Evolutionary conservation across 148 eudicot species (phyloP).

Genomic region (Rhododendron molle): DNA sequence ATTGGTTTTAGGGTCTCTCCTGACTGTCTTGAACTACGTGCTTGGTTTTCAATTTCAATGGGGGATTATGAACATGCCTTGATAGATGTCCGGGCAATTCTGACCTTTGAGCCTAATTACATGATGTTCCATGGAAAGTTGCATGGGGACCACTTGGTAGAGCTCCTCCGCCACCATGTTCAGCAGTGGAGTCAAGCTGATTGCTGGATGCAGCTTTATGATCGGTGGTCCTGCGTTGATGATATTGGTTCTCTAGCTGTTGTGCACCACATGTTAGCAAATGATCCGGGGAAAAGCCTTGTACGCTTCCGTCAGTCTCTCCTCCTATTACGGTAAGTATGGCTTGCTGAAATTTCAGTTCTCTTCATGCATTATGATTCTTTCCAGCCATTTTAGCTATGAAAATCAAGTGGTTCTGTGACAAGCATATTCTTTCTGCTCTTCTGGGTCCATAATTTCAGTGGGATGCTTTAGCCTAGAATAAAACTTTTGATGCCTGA

Average conservation of each 20-base stretch:
- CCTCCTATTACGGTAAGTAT: slow-evolving; percentile 67
- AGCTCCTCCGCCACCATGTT: slow-evolving; percentile 51
- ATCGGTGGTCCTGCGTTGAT: slow-evolving; percentile 87
- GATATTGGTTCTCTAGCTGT: slow-evolving; percentile 89
- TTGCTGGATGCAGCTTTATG: slow-evolving; percentile 88
- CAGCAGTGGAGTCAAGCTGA: slow-evolving; percentile 81
- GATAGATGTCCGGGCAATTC: slow-evolving; percentile 60
- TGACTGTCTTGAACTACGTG: slow-evolving; percentile 83
- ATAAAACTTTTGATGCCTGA: background rate
- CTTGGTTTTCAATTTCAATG: slow-evolving; percentile 65
- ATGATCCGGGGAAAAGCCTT: slow-evolving; percentile 83
- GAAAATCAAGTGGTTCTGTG: background rate
- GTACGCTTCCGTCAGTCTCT: slow-evolving; percentile 78
- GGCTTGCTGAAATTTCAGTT: background rate
- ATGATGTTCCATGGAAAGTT: slow-evolving; percentile 73
- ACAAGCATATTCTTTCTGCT: slow-evolving; percentile 1
- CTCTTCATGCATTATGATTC: background rate
- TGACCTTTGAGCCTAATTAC: slow-evolving; percentile 67
- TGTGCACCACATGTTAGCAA: slow-evolving; percentile 78
- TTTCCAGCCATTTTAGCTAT: slow-evolving; percentile 1
- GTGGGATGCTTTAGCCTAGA: background rate
- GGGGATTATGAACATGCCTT: slow-evolving; percentile 80
- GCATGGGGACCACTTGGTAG: slow-evolving; percentile 59
- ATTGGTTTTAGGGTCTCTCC: slow-evolving; percentile 75
- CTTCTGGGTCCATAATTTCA: background rate